Conservation (phyloP, 176 grass and related monocot species). For the Avena sativa region DNA sequence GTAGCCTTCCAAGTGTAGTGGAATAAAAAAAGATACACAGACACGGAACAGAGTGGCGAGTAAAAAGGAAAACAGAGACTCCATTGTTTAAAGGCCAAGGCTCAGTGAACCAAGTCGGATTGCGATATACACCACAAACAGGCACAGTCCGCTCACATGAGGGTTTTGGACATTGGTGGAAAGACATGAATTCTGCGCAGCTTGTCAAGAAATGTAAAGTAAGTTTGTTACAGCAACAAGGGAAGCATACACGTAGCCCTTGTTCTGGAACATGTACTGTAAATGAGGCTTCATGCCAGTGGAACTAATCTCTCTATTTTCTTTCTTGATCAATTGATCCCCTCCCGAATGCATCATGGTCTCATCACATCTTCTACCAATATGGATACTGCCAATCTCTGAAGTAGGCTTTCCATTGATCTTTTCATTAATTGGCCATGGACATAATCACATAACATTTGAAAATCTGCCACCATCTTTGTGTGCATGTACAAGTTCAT, state of each 20-base stretch:
- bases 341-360: no score
- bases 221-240: background rate
- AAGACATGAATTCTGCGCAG: background rate
- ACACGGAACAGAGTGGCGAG: conserved; percentile 20
- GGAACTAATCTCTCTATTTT: background rate
- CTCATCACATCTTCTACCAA: no score
- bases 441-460: no score
- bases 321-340: background rate
- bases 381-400: no score
- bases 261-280: background rate
- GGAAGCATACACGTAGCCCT: background rate
- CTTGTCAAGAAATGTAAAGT: background rate
- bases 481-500: no score
- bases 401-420: no score
- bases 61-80: conserved; percentile 31
- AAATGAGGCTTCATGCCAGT: background rate
- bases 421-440: no score
- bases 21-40: conserved; percentile 55
- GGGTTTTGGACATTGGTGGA: background rate
- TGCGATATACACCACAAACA: background rate
- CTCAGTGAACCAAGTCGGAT: conserved; percentile 49
- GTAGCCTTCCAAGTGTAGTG: conserved; percentile 50
- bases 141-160: background rate
- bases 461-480: no score
- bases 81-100: conserved; percentile 33